phyloP scores from a whole-genome alignment of 2,329 filamentous ascomycete species.

The Diaporthe amygdali region DNA sequence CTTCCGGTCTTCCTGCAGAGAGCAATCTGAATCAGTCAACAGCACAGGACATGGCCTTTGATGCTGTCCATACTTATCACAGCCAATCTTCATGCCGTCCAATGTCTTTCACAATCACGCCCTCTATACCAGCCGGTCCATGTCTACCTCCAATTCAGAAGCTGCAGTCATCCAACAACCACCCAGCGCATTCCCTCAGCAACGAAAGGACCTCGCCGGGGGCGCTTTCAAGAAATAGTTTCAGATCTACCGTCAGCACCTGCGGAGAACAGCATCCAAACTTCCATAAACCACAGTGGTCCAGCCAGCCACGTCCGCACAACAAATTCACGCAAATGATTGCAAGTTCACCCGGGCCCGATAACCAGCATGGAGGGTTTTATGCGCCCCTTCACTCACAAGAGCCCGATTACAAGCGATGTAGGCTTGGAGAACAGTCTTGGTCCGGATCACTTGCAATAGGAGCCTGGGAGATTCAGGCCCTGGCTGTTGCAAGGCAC shows the following conservation, averaged over 20 bases:
- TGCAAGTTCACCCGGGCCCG: neutral
- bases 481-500: neutral
- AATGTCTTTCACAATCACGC: neutral
- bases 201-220: neutral
- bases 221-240: neutral
- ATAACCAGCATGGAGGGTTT: neutral
- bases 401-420: neutral
- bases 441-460: neutral
- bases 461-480: neutral
- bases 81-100: neutral
- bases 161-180: neutral
- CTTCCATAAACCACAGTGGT: neutral
- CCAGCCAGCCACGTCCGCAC: neutral
- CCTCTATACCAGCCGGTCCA: neutral
- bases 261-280: neutral
- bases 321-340: neutral
- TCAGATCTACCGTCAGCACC: neutral
- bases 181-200: neutral
- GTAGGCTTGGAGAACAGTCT: neutral
- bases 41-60: neutral
- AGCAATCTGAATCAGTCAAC: neutral
- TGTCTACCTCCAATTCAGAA: constrained; percentile 8
- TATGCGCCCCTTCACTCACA: neutral
- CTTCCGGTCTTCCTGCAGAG: neutral
- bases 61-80: neutral